Percentiles rank a stretch among this genome's conserved stretches.
Evolutionary conservation across 768 basidiomycete genomes (phyloP).

Genomic region (Kwoniella bestiolae): DNA sequence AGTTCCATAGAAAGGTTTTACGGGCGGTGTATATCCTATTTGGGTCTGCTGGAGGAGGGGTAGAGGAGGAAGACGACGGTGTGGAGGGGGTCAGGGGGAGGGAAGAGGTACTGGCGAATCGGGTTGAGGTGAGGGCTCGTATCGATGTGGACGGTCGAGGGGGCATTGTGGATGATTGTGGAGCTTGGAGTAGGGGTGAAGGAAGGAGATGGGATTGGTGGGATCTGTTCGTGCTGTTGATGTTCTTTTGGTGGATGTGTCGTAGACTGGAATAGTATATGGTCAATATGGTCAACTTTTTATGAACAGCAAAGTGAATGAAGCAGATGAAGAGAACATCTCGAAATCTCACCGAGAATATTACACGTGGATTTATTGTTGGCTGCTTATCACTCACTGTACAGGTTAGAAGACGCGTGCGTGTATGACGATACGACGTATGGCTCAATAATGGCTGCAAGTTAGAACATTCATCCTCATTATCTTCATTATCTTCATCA

Average conservation of each 20-base stretch:
- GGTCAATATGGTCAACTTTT: not conserved
- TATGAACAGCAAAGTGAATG: too few species aligned
- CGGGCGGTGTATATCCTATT: conserved; percentile 74
- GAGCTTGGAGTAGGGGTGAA: too few species aligned
- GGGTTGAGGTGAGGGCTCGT: conserved; percentile 1
- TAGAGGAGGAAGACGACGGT: conserved; percentile 15
- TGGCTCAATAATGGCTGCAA: too few species aligned
- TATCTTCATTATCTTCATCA: not conserved
- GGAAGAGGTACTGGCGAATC: conserved; percentile 21
- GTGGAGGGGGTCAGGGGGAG: conserved; percentile 5
- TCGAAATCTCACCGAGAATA: conserved; percentile 2
- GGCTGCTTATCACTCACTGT: conserved; percentile 5
- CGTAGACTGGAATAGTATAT: not conserved
- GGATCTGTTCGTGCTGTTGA: too few species aligned
- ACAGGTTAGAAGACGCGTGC: conserved; percentile 9
- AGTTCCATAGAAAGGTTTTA: conserved; percentile 79
- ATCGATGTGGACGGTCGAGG: conserved; percentile 16
- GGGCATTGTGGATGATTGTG: conserved; percentile 3
- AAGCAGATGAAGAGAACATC: not conserved
- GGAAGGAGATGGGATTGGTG: too few species aligned
- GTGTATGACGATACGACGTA: not conserved
- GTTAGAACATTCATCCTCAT: too few species aligned
- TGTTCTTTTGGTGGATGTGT: too few species aligned
- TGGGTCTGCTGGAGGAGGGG: conserved; percentile 8
- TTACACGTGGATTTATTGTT: conserved; percentile 11